Percentiles rank a stretch among this genome's conserved stretches.
These are phyloP conservation scores for Tephrocybe sp. DNA, from an alignment of 768 basidiomycete species.

Conservation along the genomic window DNA sequence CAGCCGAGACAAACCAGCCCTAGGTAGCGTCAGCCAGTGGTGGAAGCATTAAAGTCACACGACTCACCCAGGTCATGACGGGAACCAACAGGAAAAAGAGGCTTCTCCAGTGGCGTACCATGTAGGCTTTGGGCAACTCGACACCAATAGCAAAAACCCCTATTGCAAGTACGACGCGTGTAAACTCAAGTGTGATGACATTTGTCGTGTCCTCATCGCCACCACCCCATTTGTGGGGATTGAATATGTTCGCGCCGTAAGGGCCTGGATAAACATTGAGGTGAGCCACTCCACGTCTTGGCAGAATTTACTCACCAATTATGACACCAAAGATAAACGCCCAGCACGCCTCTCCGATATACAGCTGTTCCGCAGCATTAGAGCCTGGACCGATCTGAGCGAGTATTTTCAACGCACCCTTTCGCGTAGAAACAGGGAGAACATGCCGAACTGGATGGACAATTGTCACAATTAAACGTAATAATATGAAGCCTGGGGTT, in stretches of 20 bases:
- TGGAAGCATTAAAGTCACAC: not conserved
- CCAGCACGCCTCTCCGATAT: slow-evolving; percentile 96
- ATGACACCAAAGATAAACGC: slow-evolving; percentile 93
- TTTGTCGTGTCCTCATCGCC: slow-evolving; percentile 52
- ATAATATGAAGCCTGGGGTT: not conserved
- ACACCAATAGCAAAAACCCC: slow-evolving; percentile 99
- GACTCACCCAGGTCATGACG: slow-evolving; percentile 80
- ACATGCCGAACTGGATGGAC: slow-evolving; percentile 81
- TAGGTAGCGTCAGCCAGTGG: slow-evolving; percentile 26
- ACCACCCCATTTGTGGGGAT: slow-evolving; percentile 76
- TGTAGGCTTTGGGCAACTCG: slow-evolving; percentile 95
- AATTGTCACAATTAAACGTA: not conserved
- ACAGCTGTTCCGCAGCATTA: slow-evolving; percentile 47
- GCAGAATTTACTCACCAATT: slow-evolving; percentile 55
- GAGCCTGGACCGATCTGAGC: slow-evolving; percentile 2
- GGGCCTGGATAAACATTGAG: slow-evolving; percentile 52
- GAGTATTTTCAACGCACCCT: slow-evolving; percentile 43
- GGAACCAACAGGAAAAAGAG: slow-evolving; percentile 81
- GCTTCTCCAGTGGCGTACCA: slow-evolving; percentile 91
- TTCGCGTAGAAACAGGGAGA: slow-evolving; percentile 89
- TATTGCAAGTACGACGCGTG: slow-evolving; percentile 90
- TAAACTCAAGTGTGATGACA: slow-evolving; percentile 86
- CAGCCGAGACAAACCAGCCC: slow-evolving; percentile 96
- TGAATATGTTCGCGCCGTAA: slow-evolving; percentile 77
- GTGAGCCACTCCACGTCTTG: not conserved